Base-by-base conservation (phyloP, 768 basidiomycete species). In the Suillus bovinus region DNA sequence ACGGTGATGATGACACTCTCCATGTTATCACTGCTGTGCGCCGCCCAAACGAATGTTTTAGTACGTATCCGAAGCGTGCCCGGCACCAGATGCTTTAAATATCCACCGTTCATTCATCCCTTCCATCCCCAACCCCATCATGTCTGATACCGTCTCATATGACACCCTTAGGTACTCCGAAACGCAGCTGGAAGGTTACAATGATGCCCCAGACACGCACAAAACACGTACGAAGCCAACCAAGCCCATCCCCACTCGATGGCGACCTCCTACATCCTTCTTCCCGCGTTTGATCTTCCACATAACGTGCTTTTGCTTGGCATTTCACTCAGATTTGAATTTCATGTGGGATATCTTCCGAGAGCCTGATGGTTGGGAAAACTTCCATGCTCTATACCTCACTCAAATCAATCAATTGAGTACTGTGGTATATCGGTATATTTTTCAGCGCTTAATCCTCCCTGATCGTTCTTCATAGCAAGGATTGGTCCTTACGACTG, bases 311-410 rank as follows among this genome's bases (percentile, higher is more conserved):
- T 54, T 36, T 22, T 36, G 53, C 53, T 24, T 54, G 22, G 36
- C 53, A 16, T 36, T 54, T 36, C 53, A 54, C 31, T 22, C 22
- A 6, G 3, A 22, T 36, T 17, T 54, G 22, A 16, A 54, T 24
- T 54, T 54, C 53, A 54, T 54, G 53, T 54, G 53, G 53, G 53
- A 54, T 22, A 36, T 36, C 33, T 54, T 54, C 53, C n/a, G 14
- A 36, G n/a, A 54, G 8, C 53, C 34, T 22, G 10, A 54, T 14
- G 53, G 53, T 9, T 54, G 53, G 53, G 53, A 54, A 34, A 24
- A n/a, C 34, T 54, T 54, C 22, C 53, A 54, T 34, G 9, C 22
- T 24, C 33, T 9, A 54, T 54, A 54, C 33, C 34, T 54, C 14
- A 16, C 13, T 54, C 53, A 54, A 22, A 34, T 54, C 6, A 36